Evolutionary conservation across 2,329 filamentous ascomycete genomes (phyloP).

Genomic region (Exophiala aquamarina): DNA sequence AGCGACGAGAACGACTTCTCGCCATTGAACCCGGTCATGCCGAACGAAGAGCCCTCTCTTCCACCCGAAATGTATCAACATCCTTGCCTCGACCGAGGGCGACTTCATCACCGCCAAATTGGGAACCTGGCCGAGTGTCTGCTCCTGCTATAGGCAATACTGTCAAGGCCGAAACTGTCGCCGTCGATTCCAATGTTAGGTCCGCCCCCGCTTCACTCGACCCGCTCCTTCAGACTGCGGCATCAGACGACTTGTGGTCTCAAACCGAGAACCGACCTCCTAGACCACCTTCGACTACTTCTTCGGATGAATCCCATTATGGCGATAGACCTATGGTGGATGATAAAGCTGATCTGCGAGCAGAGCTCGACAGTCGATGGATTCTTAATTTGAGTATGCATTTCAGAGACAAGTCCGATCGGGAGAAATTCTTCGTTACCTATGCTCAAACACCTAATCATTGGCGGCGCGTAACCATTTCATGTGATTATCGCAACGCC

Average conservation of each 20-base stretch:
- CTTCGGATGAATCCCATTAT: slow-evolving; percentile 25
- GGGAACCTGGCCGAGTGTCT: slow-evolving; percentile 38
- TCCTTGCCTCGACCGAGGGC: slow-evolving; percentile 41
- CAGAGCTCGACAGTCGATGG: slow-evolving; percentile 85
- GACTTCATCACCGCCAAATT: slow-evolving; percentile 41
- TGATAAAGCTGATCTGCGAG: slow-evolving; percentile 56
- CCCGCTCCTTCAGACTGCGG: slow-evolving; percentile 21
- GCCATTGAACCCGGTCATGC: slow-evolving; percentile 62
- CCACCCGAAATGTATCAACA: slow-evolving; percentile 38
- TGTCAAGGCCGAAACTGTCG: slow-evolving; percentile 22
- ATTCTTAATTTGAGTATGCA: slow-evolving; percentile 98
- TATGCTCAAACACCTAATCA: slow-evolving; percentile 76
- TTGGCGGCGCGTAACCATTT: slow-evolving; percentile 89
- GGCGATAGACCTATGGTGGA: slow-evolving; percentile 34
- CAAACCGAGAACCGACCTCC: slow-evolving; percentile 29
- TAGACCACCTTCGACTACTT: slow-evolving; percentile 49
- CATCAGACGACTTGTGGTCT: slow-evolving; percentile 17
- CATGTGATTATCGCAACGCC: slow-evolving; percentile 84
- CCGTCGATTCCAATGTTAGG: slow-evolving; percentile 5
- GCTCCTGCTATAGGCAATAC: slow-evolving; percentile 33
- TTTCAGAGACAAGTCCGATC: slow-evolving; percentile 85
- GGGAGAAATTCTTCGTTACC: slow-evolving; percentile 98
- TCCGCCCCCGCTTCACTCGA: background rate
- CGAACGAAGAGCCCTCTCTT: slow-evolving; percentile 71
- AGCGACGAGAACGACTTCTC: slow-evolving; percentile 71